These are phyloP conservation scores for Fusarium anguioides DNA, from an alignment of 2,329 filamentous ascomycete species.

Conservation along the genomic window DNA sequence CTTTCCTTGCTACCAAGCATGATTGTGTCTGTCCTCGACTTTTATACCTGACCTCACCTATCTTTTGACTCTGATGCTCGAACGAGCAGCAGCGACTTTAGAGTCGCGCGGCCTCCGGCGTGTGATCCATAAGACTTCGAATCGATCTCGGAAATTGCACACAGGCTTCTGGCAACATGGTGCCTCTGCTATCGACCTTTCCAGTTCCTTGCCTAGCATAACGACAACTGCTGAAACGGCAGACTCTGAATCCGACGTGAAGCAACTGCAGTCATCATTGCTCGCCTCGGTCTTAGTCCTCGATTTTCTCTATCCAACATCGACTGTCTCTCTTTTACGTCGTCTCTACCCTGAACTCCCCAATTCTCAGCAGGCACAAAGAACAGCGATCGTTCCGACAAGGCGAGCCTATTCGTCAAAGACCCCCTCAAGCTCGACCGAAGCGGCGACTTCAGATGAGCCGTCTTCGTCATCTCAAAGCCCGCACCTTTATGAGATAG, in stretches of 20 bases:
- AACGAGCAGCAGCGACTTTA: slow-evolving; percentile 66
- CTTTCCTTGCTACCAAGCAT: slow-evolving; percentile 38
- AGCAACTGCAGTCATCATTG: slow-evolving; percentile 47
- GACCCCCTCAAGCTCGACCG: slow-evolving; percentile 8
- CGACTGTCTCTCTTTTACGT: slow-evolving; percentile 57
- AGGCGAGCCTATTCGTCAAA: slow-evolving; percentile 46
- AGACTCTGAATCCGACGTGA: slow-evolving; percentile 38
- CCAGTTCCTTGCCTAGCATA: slow-evolving; percentile 55
- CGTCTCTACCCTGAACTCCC: slow-evolving; percentile 50
- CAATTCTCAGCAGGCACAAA: slow-evolving; percentile 36
- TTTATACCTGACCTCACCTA: slow-evolving; percentile 28
- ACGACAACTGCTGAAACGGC: slow-evolving; percentile 41
- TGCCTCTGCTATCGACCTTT: slow-evolving; percentile 61
- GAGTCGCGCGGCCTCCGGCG: slow-evolving; percentile 67
- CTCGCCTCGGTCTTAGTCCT: slow-evolving; percentile 62
- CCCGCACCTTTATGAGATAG: neutral
- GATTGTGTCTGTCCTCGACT: slow-evolving; percentile 19
- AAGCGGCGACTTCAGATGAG: neutral
- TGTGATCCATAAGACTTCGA: slow-evolving; percentile 57
- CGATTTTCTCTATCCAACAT: slow-evolving; percentile 66
- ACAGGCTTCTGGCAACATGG: slow-evolving; percentile 67
- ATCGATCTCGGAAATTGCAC: slow-evolving; percentile 58
- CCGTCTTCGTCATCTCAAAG: neutral
- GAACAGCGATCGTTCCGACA: slow-evolving; percentile 29
- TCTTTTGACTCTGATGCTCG: slow-evolving; percentile 60